Percentiles rank a stretch among this genome's conserved stretches.
These are phyloP conservation scores for Backusella tarrabulga DNA, from an alignment of 192 early-diverging fungal genomes.

Conservation along the genomic window DNA sequence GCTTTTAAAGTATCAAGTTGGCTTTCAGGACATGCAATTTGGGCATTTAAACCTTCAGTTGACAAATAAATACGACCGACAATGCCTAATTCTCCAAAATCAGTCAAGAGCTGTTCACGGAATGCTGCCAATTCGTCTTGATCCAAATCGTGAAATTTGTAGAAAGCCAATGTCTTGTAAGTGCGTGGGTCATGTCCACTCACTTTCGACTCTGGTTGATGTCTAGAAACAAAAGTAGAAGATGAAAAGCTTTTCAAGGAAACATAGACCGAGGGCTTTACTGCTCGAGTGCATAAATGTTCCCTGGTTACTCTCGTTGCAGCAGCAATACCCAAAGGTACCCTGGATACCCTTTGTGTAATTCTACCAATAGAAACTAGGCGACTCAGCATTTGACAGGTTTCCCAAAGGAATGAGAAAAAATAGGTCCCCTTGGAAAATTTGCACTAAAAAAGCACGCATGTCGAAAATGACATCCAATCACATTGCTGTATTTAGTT, in stretches of 20 bases:
- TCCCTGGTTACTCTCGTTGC: neutral
- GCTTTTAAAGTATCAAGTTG: constrained; percentile 45
- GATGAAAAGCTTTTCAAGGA: neutral
- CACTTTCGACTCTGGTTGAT: constrained; percentile 4
- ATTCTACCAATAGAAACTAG: neutral
- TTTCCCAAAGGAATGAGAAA: constrained; percentile 1
- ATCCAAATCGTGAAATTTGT: constrained; percentile 44
- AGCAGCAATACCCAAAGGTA: neutral
- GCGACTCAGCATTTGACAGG: neutral
- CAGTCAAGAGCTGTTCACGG: constrained; percentile 38
- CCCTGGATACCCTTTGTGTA: neutral
- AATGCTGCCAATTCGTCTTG: constrained; percentile 28
- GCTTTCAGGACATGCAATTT: constrained; percentile 63
- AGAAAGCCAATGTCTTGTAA: constrained; percentile 54
- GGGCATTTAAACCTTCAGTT: constrained; percentile 78
- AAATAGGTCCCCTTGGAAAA: neutral
- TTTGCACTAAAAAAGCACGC: neutral
- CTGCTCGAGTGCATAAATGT: neutral
- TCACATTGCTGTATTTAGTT: neutral
- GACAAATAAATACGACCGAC: constrained; percentile 77
- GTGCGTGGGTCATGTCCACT: constrained; percentile 6
- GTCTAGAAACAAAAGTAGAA: neutral
- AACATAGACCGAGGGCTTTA: neutral
- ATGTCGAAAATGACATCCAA: neutral
- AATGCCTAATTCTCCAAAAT: constrained; percentile 49